Base-by-base conservation (phyloP, 345 rosid species). In the Ceriops tagal region DNA sequence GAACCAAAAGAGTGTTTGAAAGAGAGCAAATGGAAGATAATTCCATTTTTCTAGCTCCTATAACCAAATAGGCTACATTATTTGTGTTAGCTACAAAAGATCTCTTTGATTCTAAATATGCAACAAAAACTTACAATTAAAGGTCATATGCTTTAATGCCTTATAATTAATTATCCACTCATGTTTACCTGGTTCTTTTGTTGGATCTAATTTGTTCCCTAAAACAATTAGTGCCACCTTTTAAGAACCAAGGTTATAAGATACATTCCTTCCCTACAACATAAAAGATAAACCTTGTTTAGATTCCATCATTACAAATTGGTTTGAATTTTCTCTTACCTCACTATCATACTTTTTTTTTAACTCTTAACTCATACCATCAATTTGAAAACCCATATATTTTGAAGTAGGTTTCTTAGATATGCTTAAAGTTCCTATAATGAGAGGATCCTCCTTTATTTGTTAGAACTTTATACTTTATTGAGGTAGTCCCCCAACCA, bases 271-370 rank as follows among this genome's bases (percentile, higher is more conserved):
- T 3, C 18, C 10, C 1, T 28, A 1, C 16, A 6, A 8, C 16
- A 16, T 5, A 9, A 59, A n/a, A 8, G 62, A 59, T 30, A 28
- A 30, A 3, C 5, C 2, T 0, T 35, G 6, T 58, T 10, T 9
- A 58, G 0, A 15, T n/a, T 18, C 6, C 7, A 58, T 28, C 3
- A 58, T 3, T 7, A 1, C 2, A 20, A 0, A 6, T 27, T 0
- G n/a, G 2, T 21, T 1, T 8, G 1, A 5, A 11, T 62, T 39
- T 26, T 21, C 53, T 8, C 6, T 3, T 22, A 2, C 19, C 3
- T n/a, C 19, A 8, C 2, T 11, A 11, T 39, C 32, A 21, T 0
- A 0, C 37, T 22, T 22, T 62, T 1, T 37, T 35, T 16, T 62
- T 62, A 0, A 3, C 28, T 47, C 10, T 62, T 13, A 62, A 26